Evolutionary conservation across 2,329 filamentous ascomycete species (phyloP).

Genomic region (Colletotrichum liaoningense): DNA sequence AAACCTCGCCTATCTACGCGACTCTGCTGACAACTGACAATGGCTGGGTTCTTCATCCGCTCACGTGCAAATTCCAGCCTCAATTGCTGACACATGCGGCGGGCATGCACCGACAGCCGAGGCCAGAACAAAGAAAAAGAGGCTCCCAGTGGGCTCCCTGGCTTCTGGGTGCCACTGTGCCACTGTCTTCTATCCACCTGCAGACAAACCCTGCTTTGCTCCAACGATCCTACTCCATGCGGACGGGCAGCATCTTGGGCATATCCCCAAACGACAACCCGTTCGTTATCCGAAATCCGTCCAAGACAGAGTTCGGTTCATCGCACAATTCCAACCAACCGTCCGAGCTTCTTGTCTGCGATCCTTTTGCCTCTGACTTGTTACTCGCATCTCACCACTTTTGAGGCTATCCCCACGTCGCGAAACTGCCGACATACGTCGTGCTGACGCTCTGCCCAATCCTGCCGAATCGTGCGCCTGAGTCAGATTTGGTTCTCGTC

Average conservation of each 20-base stretch:
- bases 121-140: constrained; percentile 18
- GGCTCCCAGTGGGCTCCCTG: neutral
- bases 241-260: too few species aligned
- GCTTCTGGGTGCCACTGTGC: neutral
- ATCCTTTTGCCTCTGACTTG: neutral
- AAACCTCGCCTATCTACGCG: neutral
- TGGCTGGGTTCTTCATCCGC: neutral
- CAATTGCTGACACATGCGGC: constrained; percentile 20
- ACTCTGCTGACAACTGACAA: neutral
- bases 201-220: constrained; percentile 4
- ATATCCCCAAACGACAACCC: neutral
- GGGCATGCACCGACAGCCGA: constrained; percentile 25
- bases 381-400: neutral
- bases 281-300: neutral
- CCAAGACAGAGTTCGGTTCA: constrained; percentile 25
- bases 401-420: constrained; percentile 22
- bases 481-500: neutral
- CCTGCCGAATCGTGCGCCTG: constrained; percentile 19
- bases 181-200: constrained; percentile 3
- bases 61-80: constrained; percentile 17
- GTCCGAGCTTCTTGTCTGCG: constrained; percentile 8
- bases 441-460: constrained; percentile 14
- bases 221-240: neutral
- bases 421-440: constrained; percentile 15
- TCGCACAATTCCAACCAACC: constrained; percentile 6